Conservation (phyloP, 2,329 filamentous ascomycete genomes). For the Celoporthe dispersa region DNA sequence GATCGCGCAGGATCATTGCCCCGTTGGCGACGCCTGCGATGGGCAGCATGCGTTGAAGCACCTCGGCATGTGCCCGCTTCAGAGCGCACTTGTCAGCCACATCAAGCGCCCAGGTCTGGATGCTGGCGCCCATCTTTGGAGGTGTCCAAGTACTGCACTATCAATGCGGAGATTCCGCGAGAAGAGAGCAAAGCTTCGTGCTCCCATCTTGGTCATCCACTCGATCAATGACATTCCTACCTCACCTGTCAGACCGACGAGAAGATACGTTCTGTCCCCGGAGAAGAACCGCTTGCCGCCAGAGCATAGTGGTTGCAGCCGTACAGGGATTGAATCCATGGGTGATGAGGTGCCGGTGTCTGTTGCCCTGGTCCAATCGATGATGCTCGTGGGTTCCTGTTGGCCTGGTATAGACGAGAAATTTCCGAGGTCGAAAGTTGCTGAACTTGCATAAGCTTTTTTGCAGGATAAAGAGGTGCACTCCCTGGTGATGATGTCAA, state of each 20-base stretch:
- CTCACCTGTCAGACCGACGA: constrained; percentile 10
- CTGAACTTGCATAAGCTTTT: neutral
- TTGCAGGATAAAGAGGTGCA: neutral
- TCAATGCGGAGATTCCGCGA: neutral
- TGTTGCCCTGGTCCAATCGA: neutral
- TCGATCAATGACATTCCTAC: neutral
- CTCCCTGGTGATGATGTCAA: neutral
- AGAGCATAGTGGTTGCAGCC: too few relatives aligned
- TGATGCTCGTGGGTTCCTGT: neutral
- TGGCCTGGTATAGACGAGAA: neutral
- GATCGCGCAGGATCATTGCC: constrained; percentile 15
- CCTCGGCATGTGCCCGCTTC: neutral
- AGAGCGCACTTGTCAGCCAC: constrained; percentile 1
- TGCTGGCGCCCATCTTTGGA: neutral
- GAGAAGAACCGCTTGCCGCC: neutral
- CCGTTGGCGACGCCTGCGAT: constrained; percentile 12
- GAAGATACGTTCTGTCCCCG: constrained; percentile 6
- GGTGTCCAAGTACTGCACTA: neutral
- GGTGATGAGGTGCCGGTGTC: neutral
- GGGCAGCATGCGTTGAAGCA: neutral
- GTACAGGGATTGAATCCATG: neutral
- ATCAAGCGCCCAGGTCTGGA: neutral
- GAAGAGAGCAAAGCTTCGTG: neutral
- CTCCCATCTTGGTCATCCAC: neutral
- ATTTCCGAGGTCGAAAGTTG: neutral